Conservation (phyloP, 371 early-diverging fungal genomes). For the Lichtheimia ramosa region DNA sequence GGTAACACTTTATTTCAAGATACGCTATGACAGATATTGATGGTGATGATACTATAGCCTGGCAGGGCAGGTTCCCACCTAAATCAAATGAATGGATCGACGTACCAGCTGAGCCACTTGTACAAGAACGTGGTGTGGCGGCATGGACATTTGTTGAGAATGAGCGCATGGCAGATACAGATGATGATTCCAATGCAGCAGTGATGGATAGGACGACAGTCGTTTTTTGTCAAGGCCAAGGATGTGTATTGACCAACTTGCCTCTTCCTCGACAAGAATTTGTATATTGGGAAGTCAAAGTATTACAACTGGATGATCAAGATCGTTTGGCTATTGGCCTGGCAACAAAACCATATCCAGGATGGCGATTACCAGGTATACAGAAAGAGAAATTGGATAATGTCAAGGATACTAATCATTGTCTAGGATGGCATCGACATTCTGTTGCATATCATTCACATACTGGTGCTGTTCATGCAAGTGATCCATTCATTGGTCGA, state of each 20-base stretch:
- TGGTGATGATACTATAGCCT: slow-evolving; percentile 18
- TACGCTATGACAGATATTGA: background rate
- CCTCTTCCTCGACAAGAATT: slow-evolving; percentile 72
- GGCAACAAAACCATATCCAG: slow-evolving; percentile 65
- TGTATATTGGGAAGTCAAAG: slow-evolving; percentile 70
- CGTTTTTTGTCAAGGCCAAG: slow-evolving; percentile 67
- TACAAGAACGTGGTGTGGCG: slow-evolving; percentile 30
- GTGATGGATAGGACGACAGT: slow-evolving; percentile 72
- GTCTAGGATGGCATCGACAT: slow-evolving; percentile 51
- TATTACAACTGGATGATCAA: slow-evolving; percentile 51
- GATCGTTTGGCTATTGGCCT: slow-evolving; percentile 55
- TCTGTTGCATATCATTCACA: slow-evolving; percentile 71
- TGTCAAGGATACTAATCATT: background rate
- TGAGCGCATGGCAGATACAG: slow-evolving; percentile 21
- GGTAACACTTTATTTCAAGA: slow-evolving; percentile 8
- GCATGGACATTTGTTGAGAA: slow-evolving; percentile 41
- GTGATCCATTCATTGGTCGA: slow-evolving; percentile 61
- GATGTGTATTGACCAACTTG: slow-evolving; percentile 72
- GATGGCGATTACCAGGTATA: slow-evolving; percentile 60
- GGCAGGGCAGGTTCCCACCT: slow-evolving; percentile 39
- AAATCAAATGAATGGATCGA: slow-evolving; percentile 27
- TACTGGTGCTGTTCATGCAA: slow-evolving; percentile 54
- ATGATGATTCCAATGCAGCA: slow-evolving; percentile 57
- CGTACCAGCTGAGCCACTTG: slow-evolving; percentile 19
- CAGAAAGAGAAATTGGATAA: background rate